Evolutionary conservation across 176 grass and related monocot species (phyloP).

Genomic region (Panicum miliaceum): DNA sequence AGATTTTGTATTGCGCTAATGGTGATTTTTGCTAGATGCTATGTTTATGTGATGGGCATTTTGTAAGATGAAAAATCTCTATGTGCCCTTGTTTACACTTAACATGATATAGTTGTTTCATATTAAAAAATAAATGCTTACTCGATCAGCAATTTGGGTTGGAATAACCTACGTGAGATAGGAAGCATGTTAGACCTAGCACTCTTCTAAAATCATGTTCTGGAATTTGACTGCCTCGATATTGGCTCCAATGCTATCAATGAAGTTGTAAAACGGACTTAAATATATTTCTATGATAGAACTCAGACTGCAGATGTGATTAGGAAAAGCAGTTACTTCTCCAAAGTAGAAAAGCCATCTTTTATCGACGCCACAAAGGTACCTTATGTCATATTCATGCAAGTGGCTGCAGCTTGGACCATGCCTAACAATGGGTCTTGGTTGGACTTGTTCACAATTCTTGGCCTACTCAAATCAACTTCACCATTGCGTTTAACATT

Average conservation of each 20-base stretch:
- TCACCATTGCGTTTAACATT: neutral
- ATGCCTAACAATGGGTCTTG: slow-evolving; percentile 41
- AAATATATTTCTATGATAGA: slow-evolving; percentile 44
- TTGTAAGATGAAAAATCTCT: slow-evolving; percentile 11
- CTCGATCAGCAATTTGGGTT: neutral
- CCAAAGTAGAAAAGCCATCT: slow-evolving; percentile 47
- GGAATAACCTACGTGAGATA: neutral
- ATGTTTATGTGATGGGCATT: neutral
- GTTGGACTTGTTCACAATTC: slow-evolving; percentile 38
- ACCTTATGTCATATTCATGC: slow-evolving; percentile 49
- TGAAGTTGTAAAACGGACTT: slow-evolving; percentile 43
- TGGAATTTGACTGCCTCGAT: slow-evolving; percentile 14
- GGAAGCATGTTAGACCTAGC: neutral
- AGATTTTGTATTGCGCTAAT: neutral
- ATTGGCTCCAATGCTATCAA: slow-evolving; percentile 29
- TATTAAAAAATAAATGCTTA: neutral
- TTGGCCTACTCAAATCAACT: slow-evolving; percentile 2
- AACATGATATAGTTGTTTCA: neutral
- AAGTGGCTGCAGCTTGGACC: slow-evolving; percentile 47
- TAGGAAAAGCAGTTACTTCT: slow-evolving; percentile 44
- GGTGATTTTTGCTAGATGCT: neutral
- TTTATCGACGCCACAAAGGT: slow-evolving; percentile 47
- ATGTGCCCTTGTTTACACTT: neutral
- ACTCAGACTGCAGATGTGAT: slow-evolving; percentile 47
- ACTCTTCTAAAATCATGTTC: slow-evolving; percentile 1